phyloP scores from a whole-genome alignment of 2,329 filamentous ascomycete species.

The Myrmaecium sp. region DNA sequence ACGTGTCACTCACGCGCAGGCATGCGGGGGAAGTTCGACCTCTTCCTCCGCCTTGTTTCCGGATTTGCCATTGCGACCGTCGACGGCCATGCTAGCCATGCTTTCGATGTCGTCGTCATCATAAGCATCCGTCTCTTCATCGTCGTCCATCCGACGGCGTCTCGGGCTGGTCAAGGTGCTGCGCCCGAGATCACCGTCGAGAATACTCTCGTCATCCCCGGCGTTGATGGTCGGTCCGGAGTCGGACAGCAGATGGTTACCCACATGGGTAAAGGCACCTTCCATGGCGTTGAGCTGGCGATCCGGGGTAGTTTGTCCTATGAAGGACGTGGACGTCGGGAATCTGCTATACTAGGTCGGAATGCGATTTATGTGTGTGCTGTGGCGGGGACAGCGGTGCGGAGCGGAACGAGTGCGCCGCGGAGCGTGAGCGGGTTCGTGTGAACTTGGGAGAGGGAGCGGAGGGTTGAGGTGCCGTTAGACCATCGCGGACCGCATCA shows the following conservation, averaged over 20 bases:
- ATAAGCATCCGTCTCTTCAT: constrained; percentile 69
- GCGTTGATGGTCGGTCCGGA: constrained; percentile 78
- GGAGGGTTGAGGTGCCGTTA: too few species aligned
- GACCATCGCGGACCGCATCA: too few species aligned
- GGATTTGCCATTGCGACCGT: constrained; percentile 48
- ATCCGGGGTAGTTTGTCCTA: constrained; percentile 1
- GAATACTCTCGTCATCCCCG: constrained; percentile 70
- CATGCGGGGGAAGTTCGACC: constrained; percentile 72
- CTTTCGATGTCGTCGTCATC: constrained; percentile 59
- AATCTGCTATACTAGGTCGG: too few species aligned
- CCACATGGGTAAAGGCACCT: constrained; percentile 74
- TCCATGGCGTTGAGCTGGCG: constrained; percentile 41
- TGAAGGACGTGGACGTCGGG: too few species aligned
- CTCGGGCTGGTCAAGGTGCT: constrained; percentile 43
- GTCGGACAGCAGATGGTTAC: constrained; percentile 73
- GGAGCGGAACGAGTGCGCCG: too few species aligned
- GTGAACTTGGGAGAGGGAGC: too few species aligned
- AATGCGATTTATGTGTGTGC: too few species aligned
- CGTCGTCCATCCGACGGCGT: constrained; percentile 56
- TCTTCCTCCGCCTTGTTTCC: constrained; percentile 51
- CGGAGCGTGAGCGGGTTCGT: too few species aligned
- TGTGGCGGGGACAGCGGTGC: too few species aligned
- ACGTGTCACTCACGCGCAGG: constrained; percentile 55
- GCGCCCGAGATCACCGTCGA: constrained; percentile 44
- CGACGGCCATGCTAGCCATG: constrained; percentile 65